Conservation (phyloP, 1,284 basidiomycete species). For the Schizophyllum commune region DNA sequence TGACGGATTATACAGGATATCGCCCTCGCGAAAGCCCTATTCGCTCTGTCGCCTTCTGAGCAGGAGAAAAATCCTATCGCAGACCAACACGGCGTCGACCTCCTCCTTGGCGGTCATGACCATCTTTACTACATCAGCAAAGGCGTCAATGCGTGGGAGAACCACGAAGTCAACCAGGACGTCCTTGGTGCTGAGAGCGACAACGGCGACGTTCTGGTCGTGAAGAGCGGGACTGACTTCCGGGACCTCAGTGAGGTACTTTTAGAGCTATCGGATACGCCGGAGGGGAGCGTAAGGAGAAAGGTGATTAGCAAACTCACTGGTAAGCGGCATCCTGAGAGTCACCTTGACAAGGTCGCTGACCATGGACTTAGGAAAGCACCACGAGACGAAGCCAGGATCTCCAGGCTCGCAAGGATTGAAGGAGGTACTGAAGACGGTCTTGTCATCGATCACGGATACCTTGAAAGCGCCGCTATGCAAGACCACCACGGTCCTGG, state of each 20-base stretch:
- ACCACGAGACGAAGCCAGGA: conserved; percentile 54
- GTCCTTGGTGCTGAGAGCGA: conserved; percentile 73
- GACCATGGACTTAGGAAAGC: conserved; percentile 44
- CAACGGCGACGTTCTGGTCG: conserved; percentile 59
- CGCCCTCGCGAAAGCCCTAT: conserved; percentile 44
- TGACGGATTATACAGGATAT: conserved; percentile 51
- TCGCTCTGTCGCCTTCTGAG: conserved; percentile 49
- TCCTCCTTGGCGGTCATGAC: conserved; percentile 87
- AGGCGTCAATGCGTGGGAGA: conserved; percentile 69
- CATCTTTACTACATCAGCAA: conserved; percentile 81
- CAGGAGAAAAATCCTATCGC: conserved; percentile 38
- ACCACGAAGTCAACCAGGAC: conserved; percentile 47
- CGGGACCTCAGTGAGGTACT: conserved; percentile 75
- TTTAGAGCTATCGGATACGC: conserved; percentile 56
- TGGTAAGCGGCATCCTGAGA: conserved; percentile 42
- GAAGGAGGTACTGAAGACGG: conserved; percentile 50
- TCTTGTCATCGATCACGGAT: conserved; percentile 67
- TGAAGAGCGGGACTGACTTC: conserved; percentile 92
- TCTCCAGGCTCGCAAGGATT: conserved; percentile 55
- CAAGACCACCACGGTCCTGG: conserved; percentile 60
- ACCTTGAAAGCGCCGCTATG: conserved; percentile 72
- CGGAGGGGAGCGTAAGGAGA: conserved; percentile 55
- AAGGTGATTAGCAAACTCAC: conserved; percentile 60
- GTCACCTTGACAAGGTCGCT: background rate
- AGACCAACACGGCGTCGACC: conserved; percentile 70